Conservation (phyloP, 2,329 filamentous ascomycete species). For the Fusarium sp. region DNA sequence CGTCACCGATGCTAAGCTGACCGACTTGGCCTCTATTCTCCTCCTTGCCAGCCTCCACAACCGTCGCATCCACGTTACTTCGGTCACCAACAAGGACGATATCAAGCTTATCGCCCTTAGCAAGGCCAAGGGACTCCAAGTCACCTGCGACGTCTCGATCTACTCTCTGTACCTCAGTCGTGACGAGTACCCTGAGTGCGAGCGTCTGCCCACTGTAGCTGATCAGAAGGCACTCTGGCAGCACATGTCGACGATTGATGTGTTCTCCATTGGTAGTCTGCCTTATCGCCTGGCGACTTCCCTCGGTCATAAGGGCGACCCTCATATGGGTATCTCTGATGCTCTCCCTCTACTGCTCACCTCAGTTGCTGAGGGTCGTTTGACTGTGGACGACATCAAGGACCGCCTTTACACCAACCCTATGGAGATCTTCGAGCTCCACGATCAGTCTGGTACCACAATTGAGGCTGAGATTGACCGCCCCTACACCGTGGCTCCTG, state of each 20-base stretch:
- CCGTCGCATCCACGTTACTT: conserved; percentile 81
- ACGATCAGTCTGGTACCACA: conserved; percentile 77
- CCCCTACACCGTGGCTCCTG: conserved; percentile 65
- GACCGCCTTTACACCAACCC: conserved; percentile 79
- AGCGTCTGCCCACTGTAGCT: conserved; percentile 70
- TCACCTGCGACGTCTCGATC: conserved; percentile 84
- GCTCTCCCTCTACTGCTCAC: conserved; percentile 78
- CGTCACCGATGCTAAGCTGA: conserved; percentile 82
- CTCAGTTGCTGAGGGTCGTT: conserved; percentile 75
- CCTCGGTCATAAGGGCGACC: conserved; percentile 61
- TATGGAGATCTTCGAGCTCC: conserved; percentile 82
- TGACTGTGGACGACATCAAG: conserved; percentile 79
- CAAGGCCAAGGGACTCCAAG: conserved; percentile 83
- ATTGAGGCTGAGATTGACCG: conserved; percentile 82
- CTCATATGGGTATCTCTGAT: conserved; percentile 75
- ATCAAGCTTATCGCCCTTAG: conserved; percentile 79
- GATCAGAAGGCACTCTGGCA: conserved; percentile 81
- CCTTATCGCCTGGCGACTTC: conserved; percentile 77
- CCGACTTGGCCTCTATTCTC: conserved; percentile 82
- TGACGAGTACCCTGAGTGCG: conserved; percentile 73
- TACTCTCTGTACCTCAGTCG: conserved; percentile 80
- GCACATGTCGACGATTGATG: conserved; percentile 75
- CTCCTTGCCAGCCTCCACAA: conserved; percentile 80
- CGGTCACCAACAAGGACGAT: conserved; percentile 81
- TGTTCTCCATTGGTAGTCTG: conserved; percentile 81